Evolutionary conservation across 768 basidiomycete genomes (phyloP), one percentile per base, ranked within the genome.

Genomic region (Termitomyces sp.): DNA sequence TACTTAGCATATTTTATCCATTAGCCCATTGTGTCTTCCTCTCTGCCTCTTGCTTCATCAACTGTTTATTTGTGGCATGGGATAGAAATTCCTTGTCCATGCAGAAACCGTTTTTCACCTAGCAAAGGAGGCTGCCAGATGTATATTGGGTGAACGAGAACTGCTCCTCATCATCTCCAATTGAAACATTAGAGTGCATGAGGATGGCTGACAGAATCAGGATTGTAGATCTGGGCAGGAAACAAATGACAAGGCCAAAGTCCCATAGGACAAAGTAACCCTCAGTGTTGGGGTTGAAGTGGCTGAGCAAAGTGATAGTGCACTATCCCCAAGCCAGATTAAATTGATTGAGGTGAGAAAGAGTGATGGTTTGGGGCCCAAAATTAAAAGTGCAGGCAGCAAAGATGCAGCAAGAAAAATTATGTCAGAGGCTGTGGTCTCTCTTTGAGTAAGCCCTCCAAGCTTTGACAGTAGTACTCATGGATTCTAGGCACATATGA

Each of bases 71-170:
- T 8, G 17, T 45, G 8, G 43, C 43, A 11, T 45, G 9, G 11
- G 12, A 9, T 9, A 50, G 25, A 29, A 54, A 31, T 8, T 32
- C 38, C 27, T 41, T 59, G 6, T 50, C 53, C 5, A 25, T 29
- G 25, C 53, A 45, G 45, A 59, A 62, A 2, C 54, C 54, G 35
- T 62, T 55, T 25, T 59, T 32, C n/a, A 61, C 60, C 50, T 50
- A 61, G 4, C 56, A 42, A n/a, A 58, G 48, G 17, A 61, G 23
- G 9, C 56, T 43, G 9, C 41, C 60, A 4, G 60, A n/a, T 2
- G 60, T 58, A 25, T 46, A 59, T 34, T 59, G 58, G 6, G 58
- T 62, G 34, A 62, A 54, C 0, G 61, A 62, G 42, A 25, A 59
- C 2, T 58, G 47, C 9, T 12, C 25, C 21, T 62, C 58, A 16